These are phyloP conservation scores for Stephania yunnanensis DNA, from an alignment of 164 flowering plant species.

Conservation along the genomic window DNA sequence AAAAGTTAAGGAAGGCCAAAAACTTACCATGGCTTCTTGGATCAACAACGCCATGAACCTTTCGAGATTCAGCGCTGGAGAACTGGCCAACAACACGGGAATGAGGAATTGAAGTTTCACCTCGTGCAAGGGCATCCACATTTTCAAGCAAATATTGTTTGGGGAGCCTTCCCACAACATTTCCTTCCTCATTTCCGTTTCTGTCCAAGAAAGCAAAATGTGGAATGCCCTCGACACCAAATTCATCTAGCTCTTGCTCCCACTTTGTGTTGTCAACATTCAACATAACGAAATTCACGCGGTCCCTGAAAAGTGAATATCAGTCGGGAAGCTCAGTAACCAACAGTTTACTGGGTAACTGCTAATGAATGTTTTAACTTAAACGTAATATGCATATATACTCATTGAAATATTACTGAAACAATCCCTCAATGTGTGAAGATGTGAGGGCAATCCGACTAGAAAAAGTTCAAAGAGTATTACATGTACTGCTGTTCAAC, in stretches of 20 bases:
- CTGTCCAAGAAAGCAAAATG: slow-evolving; percentile 92
- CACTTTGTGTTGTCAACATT: slow-evolving; percentile 99
- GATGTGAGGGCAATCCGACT: background rate
- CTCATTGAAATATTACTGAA: background rate
- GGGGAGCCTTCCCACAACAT: slow-evolving; percentile 85
- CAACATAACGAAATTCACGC: slow-evolving; percentile 91
- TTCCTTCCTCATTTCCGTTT: slow-evolving; percentile 91
- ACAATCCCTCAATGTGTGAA: background rate
- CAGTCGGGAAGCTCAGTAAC: background rate
- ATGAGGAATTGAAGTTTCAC: slow-evolving; percentile 75
- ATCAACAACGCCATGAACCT: slow-evolving; percentile 68
- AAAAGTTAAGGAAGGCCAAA: background rate
- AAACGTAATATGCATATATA: background rate
- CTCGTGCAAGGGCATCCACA: slow-evolving; percentile 76
- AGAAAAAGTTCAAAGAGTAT: slow-evolving; percentile 8
- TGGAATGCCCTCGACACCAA: slow-evolving; percentile 98
- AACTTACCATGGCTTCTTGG: slow-evolving; percentile 54
- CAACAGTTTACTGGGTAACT: too few species aligned
- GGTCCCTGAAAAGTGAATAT: slow-evolving; percentile 42
- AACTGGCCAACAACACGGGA: slow-evolving; percentile 77
- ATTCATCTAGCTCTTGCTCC: slow-evolving; percentile 98
- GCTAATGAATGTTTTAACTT: background rate
- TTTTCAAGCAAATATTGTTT: slow-evolving; percentile 63
- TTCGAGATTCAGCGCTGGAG: slow-evolving; percentile 74
- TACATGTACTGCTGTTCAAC: slow-evolving; percentile 94